A percentile compares a stretch with the other conserved stretches of the same genome.
Evolutionary conservation across 345 rosid genomes (phyloP).

Genomic region (Syzygium oleosum): DNA sequence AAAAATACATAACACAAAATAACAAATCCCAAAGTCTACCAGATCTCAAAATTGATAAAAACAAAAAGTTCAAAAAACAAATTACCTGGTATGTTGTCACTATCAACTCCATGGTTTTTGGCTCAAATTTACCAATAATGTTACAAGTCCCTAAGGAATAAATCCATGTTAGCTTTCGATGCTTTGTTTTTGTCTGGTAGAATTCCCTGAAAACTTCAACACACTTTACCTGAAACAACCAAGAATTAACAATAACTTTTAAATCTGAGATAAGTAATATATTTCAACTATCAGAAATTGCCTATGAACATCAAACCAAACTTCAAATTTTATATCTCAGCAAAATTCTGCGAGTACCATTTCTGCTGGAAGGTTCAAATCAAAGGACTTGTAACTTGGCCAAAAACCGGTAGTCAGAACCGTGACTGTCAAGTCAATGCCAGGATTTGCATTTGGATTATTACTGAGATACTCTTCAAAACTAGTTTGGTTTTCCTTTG

Average conservation of each 20-base stretch:
- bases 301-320: neutral
- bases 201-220: slow-evolving; percentile 58
- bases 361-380: slow-evolving; percentile 71
- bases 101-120: slow-evolving; percentile 49
- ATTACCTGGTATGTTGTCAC: slow-evolving; percentile 81
- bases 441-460: slow-evolving; percentile 53
- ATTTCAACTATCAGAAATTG: neutral
- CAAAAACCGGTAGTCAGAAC: slow-evolving; percentile 90
- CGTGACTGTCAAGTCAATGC: slow-evolving; percentile 70
- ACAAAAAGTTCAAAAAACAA: neutral
- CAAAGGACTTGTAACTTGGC: slow-evolving; percentile 85
- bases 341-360: slow-evolving; percentile 36
- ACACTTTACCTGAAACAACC: slow-evolving; percentile 47
- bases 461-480: slow-evolving; percentile 62
- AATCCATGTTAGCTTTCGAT: slow-evolving; percentile 69
- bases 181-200: slow-evolving; percentile 51
- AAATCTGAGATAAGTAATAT: neutral
- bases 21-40: neutral
- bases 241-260: neutral
- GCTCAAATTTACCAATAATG: slow-evolving; percentile 53
- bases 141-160: slow-evolving; percentile 61
- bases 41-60: neutral
- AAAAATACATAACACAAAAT: neutral
- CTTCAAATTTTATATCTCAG: neutral
- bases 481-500: slow-evolving; percentile 67